Conservation (phyloP, 1,284 basidiomycete species). For the Prillingera fragicola region DNA sequence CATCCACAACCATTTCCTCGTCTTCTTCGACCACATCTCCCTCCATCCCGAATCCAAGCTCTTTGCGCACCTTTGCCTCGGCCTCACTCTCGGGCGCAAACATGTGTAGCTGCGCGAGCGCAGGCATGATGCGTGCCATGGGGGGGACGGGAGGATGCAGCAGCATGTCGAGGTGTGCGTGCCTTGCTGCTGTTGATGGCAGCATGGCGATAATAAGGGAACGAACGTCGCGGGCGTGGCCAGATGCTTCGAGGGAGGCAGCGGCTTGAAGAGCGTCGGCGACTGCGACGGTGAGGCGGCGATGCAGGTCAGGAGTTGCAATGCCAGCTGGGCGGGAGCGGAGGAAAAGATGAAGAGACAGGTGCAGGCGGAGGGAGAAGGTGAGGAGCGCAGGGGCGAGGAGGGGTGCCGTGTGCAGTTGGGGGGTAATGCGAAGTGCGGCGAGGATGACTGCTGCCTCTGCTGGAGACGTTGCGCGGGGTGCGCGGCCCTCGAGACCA, state of each 20-base stretch:
- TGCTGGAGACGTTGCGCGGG: conserved; percentile 52
- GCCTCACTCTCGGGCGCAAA: conserved; percentile 37
- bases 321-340: conserved; percentile 12
- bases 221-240: conserved; percentile 13
- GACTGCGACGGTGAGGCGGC: conserved; percentile 1
- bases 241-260: conserved; percentile 9
- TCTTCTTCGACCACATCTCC: conserved; percentile 13
- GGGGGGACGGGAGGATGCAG: conserved; percentile 40
- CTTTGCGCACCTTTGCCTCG: conserved; percentile 28
- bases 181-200: not conserved
- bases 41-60: conserved; percentile 26
- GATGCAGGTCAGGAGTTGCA: not conserved
- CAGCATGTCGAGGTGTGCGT: conserved; percentile 14
- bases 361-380: conserved; percentile 50
- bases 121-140: conserved; percentile 28
- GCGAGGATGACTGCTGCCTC: conserved; percentile 57
- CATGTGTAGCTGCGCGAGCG: conserved; percentile 33
- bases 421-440: conserved; percentile 53
- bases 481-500: conserved; percentile 49
- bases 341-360: conserved; percentile 29
- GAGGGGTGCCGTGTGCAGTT: conserved; percentile 57
- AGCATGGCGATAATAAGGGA: conserved; percentile 11
- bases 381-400: conserved; percentile 66
- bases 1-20: conserved; percentile 10
- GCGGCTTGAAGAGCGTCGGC: conserved; percentile 10